phyloP scores from a whole-genome alignment of 208 protist species.

The Perkinsela sp. region DNA sequence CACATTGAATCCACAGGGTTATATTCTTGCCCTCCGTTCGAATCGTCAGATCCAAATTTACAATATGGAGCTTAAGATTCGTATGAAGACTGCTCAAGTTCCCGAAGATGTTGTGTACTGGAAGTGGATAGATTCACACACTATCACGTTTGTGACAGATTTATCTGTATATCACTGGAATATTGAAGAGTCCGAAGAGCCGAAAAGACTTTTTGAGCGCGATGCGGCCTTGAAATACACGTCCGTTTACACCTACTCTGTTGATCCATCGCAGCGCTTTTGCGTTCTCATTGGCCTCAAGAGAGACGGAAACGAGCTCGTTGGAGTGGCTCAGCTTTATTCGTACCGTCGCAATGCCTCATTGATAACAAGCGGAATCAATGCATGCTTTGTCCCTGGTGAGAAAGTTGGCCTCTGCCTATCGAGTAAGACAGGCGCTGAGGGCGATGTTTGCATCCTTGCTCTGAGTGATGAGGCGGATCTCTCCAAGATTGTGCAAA shows the following conservation, averaged over 20 bases:
- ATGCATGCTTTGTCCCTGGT: conserved; percentile 47
- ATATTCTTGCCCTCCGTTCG: conserved; percentile 86
- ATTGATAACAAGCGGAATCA: conserved; percentile 82
- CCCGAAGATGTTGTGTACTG: conserved; percentile 82
- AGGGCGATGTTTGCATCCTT: not conserved
- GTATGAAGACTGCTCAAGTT: conserved; percentile 76
- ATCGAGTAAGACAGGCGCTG: not conserved
- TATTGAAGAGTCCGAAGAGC: conserved; percentile 55
- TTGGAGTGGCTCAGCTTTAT: conserved; percentile 84
- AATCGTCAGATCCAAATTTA: conserved; percentile 89
- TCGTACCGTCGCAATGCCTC: conserved; percentile 75
- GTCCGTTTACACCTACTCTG: conserved; percentile 91
- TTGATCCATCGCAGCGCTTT: conserved; percentile 75
- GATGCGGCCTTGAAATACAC: conserved; percentile 41
- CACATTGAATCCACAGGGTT: conserved; percentile 87
- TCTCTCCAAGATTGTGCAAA: not conserved
- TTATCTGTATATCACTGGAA: conserved; percentile 90
- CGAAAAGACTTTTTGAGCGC: conserved; percentile 84
- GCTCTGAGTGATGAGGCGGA: not conserved
- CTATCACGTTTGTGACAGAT: conserved; percentile 78
- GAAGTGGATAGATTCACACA: conserved; percentile 80
- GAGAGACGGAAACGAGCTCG: conserved; percentile 34
- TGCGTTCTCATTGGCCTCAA: conserved; percentile 76
- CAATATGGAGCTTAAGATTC: conserved; percentile 81
- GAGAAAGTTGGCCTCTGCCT: conserved; percentile 10